Conservation (phyloP, 78 protist species). For the Dictyostelium intermedium region DNA sequence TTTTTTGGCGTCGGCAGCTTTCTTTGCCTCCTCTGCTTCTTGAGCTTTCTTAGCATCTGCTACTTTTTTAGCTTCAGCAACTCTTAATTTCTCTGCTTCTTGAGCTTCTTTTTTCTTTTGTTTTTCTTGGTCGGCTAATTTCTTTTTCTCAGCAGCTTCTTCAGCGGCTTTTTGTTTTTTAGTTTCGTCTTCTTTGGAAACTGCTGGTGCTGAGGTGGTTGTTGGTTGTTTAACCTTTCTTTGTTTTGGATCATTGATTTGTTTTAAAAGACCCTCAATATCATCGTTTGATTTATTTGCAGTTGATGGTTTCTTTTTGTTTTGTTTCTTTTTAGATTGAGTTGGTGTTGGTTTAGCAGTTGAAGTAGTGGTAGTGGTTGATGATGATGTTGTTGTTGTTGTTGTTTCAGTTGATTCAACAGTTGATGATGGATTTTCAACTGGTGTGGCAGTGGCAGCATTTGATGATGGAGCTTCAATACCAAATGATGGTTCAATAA, state of each 20-base stretch:
- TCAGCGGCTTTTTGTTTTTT: neutral
- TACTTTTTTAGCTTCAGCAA: conserved; percentile 22
- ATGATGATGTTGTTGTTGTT: neutral
- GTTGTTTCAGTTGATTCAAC: neutral
- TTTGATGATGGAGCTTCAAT: neutral
- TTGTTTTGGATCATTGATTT: conserved; percentile 25
- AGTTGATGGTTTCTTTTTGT: conserved; percentile 11
- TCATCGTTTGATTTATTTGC: neutral
- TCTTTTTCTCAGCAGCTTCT: conserved; percentile 20
- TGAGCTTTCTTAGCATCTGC: neutral
- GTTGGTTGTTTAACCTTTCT: neutral
- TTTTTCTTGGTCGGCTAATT: neutral
- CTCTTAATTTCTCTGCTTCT: conserved; percentile 13
- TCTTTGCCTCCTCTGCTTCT: neutral
- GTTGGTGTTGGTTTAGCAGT: conserved; percentile 1
- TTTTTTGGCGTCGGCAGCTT: neutral
- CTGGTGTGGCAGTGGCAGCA: neutral
- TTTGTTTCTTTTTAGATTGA: neutral
- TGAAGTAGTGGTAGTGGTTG: neutral
- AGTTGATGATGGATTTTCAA: neutral
- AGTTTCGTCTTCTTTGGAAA: neutral
- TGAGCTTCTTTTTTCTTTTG: neutral
- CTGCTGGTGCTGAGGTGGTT: neutral
- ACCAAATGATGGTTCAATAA: conserved; percentile 72
- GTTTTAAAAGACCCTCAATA: conserved; percentile 22